Evolutionary conservation across 495 filamentous ascomycete genomes (phyloP), one percentile per base, ranked within the genome.

Genomic region (Pyrenula massariospora): DNA sequence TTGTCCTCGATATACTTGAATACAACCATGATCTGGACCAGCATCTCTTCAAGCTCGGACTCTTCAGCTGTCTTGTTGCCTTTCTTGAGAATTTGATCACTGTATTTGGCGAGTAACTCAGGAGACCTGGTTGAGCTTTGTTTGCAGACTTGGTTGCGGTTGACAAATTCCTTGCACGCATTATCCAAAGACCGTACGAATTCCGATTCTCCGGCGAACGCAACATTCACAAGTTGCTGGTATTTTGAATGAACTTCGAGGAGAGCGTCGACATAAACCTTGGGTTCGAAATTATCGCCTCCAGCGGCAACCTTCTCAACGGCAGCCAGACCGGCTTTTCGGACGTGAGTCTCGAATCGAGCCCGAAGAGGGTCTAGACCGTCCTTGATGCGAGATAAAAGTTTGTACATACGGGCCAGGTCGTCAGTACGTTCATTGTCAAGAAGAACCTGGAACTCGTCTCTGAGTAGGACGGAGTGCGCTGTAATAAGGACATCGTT

Each of bases 1-100:
- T 97, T 97, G 72, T 99, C 93, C 65, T 99, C 94, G 61, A 99
- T 96, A 73, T 97, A 99, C 71, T 99, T 99, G 83, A 99, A 99
- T 42, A 97, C 89, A 1, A 91, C 96, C 93, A 99, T 99, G 63
- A 99, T 91, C 65, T 96, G 88, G n/a, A 84, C 83, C 48, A 97
- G 74, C 56, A 88, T 89, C 59, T 85, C 83, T 70, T 99, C 93
- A 54, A 97, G 82, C 59, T 97, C 91, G 22, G 86, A 85, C 67
- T 97, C 94, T 67, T 97, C 93, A 10, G 88, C 84, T 58, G 87
- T 85, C 64, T 89, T 91, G 12, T 88, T 85, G 55, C 88, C 92
- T 78, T 96, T 96, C 68, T 92, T 91, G 31, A 99, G 77, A 22
- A 99, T 75, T 1, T 86, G 83, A 71, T 98, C 93, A n/a, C 91